A percentile compares a stretch with the other conserved stretches of the same genome.
These are phyloP conservation scores for Pseudomonodictys pantanalensis DNA, from an alignment of 495 filamentous ascomycete species.

Conservation along the genomic window DNA sequence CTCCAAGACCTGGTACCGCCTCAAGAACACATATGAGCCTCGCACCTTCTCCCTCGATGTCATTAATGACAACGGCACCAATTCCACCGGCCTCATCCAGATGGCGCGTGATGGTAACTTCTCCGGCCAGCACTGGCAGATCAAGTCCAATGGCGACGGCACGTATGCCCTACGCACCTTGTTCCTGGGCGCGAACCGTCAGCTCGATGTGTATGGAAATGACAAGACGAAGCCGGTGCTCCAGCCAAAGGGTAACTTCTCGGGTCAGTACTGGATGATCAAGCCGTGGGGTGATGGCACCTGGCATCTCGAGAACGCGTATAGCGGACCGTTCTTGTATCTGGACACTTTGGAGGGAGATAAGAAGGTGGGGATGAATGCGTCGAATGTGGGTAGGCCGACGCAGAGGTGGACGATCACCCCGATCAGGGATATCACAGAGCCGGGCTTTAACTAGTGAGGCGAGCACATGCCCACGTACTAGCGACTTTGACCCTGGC, in stretches of 20 bases:
- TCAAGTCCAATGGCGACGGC: constrained; percentile 4
- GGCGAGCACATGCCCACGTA: neutral
- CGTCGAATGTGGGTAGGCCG: constrained; percentile 17
- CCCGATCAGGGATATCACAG: constrained; percentile 11
- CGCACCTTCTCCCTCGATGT: constrained; percentile 14
- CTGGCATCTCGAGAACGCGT: constrained; percentile 23
- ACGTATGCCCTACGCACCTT: constrained; percentile 12
- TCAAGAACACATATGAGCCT: constrained; percentile 17
- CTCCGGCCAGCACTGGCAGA: constrained; percentile 24
- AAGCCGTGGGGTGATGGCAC: constrained; percentile 25
- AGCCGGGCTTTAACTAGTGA: neutral
- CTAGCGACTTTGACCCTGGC: too few species aligned
- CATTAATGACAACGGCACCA: constrained; percentile 16
- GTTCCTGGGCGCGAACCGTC: constrained; percentile 12
- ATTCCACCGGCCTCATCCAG: constrained; percentile 3
- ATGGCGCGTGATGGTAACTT: constrained; percentile 25
- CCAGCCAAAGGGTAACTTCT: neutral
- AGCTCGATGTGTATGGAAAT: constrained; percentile 14
- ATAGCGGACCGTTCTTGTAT: constrained; percentile 12
- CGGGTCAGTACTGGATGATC: constrained; percentile 25
- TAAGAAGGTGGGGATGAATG: constrained; percentile 16
- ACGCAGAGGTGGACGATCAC: constrained; percentile 23
- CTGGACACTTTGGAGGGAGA: constrained; percentile 25
- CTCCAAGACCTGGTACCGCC: constrained; percentile 16
- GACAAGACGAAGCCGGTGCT: constrained; percentile 15